Base-by-base conservation (phyloP, 805 yeast genomes). In the Yamadazyma sp. region DNA sequence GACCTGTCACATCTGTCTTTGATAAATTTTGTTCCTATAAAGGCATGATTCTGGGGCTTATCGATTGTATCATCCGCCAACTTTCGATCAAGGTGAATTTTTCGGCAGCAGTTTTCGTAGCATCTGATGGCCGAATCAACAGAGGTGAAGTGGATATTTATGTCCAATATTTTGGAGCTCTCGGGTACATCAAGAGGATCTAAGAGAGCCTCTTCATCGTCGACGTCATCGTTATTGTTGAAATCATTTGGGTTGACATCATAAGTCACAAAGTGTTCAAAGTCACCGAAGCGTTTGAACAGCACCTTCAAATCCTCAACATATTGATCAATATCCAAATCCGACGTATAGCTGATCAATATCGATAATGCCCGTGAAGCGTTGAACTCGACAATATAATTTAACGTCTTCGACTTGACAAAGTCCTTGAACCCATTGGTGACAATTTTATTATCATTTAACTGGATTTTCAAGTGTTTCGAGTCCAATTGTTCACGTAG, bases 51-150 rank as follows among this genome's bases (percentile, higher is more conserved):
- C 14, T 30, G 33, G 5, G 36, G 36, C 10, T 24, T 18, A 24
- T 32, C 36, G 24, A 22, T 11, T 14, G 27, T 12, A 10, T 41
- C 44, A 18, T 50, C 53, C 6, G 48, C 42, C 27, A 37, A 40
- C 31, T 47, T 49, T 25, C 46, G 51, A 31, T 57, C 58, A 24
- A 35, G 32, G 23, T 55, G 54, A 20, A 60, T 47, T 26, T 49
- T 44, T 28, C 53, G 50, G 16, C 32, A 40, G 36, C 42, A 48
- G 33, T 59, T 63, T 47, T 72, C 72, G 34, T 63, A 69, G 30
- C 69, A 59, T 41, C 66, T 67, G 35, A 73, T 68, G 11, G 78
- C 73, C 7, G 70, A 48, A 32, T 70, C 70, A 22, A 74, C 70
- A 18, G 74, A 64, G 3, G 71, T 64, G 47, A 67, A 75, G 48